A percentile compares a stretch with the other conserved stretches of the same genome.
Evolutionary conservation across 75 land plant species (phyloP).

Genomic region (Cupressus sempervirens): DNA sequence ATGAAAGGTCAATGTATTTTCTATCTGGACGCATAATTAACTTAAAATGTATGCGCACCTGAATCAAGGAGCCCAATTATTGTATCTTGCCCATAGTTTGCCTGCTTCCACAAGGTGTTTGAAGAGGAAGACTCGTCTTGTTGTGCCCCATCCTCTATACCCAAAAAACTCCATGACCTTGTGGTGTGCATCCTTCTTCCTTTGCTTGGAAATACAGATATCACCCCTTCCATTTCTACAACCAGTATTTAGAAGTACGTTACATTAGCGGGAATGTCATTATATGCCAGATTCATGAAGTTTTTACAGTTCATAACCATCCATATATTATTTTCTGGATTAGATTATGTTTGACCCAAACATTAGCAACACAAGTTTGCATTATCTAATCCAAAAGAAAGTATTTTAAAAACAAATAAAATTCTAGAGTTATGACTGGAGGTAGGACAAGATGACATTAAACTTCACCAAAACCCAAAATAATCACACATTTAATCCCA

Average conservation of each 20-base stretch:
- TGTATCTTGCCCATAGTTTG: conserved; percentile 46
- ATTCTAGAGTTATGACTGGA: too few species aligned
- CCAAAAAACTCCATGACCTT: conserved; percentile 81
- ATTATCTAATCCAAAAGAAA: too few species aligned
- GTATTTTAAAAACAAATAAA: too few species aligned
- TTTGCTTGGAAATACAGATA: conserved; percentile 46
- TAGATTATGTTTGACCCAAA: too few species aligned
- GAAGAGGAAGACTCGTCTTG: not conserved
- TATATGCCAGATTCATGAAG: not conserved
- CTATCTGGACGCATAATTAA: not conserved
- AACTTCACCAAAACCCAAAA: not conserved
- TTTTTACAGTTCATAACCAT: too few species aligned
- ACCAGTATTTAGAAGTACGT: not conserved
- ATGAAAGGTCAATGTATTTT: not conserved
- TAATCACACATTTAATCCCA: not conserved
- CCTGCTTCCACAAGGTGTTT: conserved; percentile 19
- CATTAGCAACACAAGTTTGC: too few species aligned
- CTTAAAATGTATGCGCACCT: conserved; percentile 24
- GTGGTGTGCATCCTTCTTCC: conserved; percentile 34
- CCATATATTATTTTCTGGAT: too few species aligned
- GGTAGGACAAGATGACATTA: not conserved
- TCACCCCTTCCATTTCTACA: conserved; percentile 59
- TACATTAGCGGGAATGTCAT: not conserved
- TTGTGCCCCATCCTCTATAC: conserved; percentile 20
- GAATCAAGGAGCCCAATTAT: conserved; percentile 61